Evolutionary conservation across 192 early-diverging fungal genomes (phyloP), one percentile per base, ranked within the genome.

Genomic region (Geosiphon pyriformis): DNA sequence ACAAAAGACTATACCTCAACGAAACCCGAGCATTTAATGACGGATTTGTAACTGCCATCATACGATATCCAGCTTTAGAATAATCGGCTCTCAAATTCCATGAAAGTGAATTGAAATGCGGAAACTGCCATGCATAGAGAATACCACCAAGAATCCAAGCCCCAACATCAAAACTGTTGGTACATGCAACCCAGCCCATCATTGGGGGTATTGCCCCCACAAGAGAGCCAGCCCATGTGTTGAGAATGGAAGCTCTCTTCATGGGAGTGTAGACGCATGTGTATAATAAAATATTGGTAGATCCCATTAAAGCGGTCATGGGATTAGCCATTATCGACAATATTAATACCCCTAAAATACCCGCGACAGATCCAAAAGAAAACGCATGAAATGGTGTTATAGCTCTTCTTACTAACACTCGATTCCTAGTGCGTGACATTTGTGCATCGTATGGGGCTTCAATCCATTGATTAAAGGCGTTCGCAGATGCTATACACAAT

Each of bases 81-180:
- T 98, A 98, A 72, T 98, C 96, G 2, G 88, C 85, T 1, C 94
- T 80, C 51, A 98, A 78, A 56, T 92, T 94, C 89, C 93, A 94
- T 17, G 88, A 82, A 25, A 98, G 72, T 2, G 94, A 83, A 76
- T 98, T 98, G 72, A 98, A 98, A 71, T 98, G 96, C 29, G 96
- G 96, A 74, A 98, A 98, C 80, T 98, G 96, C 96, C 96, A 98
- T 0, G 93, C 89, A 75, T 92, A 98, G 46, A 98, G 76, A 1
- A 93, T 77, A 0, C 74, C 81, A 20, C 85, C 94, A 59, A 98
- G 70, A 2, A 95, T 67, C 86, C 85, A 90, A 0, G 92, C 89
- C 23, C 91, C 94, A 3, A 86, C 72, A 22, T 88, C 91, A 20
- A 87, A 53, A 7, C 76, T 54, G 29, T 88, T 88, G 0, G 95